Evolutionary conservation across 2,329 filamentous ascomycete genomes (phyloP).

Genomic region (Aspergillus versicolor): DNA sequence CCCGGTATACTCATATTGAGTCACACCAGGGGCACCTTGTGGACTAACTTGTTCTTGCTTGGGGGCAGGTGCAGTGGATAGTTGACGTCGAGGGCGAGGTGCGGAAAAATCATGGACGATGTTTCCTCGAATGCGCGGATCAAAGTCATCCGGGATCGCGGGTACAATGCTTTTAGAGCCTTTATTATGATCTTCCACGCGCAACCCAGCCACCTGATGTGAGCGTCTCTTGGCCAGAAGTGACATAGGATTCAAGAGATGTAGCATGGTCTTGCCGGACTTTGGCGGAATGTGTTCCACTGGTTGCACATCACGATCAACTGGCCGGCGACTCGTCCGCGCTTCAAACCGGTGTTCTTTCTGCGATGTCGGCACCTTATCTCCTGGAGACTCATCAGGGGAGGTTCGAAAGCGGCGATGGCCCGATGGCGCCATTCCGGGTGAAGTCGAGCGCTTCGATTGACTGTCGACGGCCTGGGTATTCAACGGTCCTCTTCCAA

Average conservation of each 20-base stretch:
- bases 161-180: constrained; percentile 50
- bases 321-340: constrained; percentile 21
- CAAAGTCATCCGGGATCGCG: constrained; percentile 60
- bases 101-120: constrained; percentile 66
- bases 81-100: constrained; percentile 50
- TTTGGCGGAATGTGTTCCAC: constrained; percentile 31
- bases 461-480: constrained; percentile 25
- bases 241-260: constrained; percentile 61
- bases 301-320: constrained; percentile 30
- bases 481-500: constrained; percentile 31
- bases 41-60: constrained; percentile 12
- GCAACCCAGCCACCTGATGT: constrained; percentile 49
- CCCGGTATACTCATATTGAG: constrained; percentile 4
- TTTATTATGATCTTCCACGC: constrained; percentile 52
- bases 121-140: constrained; percentile 62
- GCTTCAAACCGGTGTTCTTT: constrained; percentile 29
- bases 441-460: constrained; percentile 29
- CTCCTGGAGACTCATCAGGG: constrained; percentile 26
- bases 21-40: constrained; percentile 16
- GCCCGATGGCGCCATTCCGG: constrained; percentile 21
- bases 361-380: constrained; percentile 22
- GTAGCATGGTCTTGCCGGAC: constrained; percentile 51
- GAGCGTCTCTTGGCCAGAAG: constrained; percentile 58
- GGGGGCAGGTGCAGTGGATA: constrained; percentile 26
- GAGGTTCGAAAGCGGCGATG: constrained; percentile 31